Evolutionary conservation across 31 red algal genomes (phyloP).

Genomic region (Asparagopsis taxiformis): DNA sequence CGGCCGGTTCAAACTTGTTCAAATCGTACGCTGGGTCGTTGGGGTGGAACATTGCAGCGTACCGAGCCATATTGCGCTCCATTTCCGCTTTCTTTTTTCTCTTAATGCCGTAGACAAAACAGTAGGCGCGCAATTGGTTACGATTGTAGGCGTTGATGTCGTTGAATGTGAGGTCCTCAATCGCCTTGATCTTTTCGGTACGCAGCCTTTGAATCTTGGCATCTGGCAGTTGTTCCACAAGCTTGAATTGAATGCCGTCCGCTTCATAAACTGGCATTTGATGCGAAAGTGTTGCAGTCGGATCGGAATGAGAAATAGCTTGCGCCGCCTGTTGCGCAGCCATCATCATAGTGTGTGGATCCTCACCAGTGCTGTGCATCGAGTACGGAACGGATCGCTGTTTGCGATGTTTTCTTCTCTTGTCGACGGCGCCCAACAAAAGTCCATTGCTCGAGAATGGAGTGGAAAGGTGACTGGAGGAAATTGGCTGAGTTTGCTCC

Average conservation of each 20-base stretch:
- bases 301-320: slow-evolving; percentile 1
- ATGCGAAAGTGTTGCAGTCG: slow-evolving; percentile 16
- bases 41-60: slow-evolving; percentile 77
- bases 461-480: slow-evolving; percentile 16
- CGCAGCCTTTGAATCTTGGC: slow-evolving; percentile 65
- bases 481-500: neutral
- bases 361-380: slow-evolving; percentile 29
- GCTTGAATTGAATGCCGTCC: slow-evolving; percentile 80
- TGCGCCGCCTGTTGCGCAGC: slow-evolving; percentile 39
- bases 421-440: slow-evolving; percentile 54
- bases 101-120: slow-evolving; percentile 78
- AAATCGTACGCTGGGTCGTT: slow-evolving; percentile 75
- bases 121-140: slow-evolving; percentile 89
- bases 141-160: slow-evolving; percentile 87
- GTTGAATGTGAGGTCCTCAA: slow-evolving; percentile 78
- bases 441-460: slow-evolving; percentile 24
- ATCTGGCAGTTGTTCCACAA: slow-evolving; percentile 60
- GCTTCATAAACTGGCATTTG: slow-evolving; percentile 48
- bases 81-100: slow-evolving; percentile 88
- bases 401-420: slow-evolving; percentile 21
- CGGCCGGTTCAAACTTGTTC: slow-evolving; percentile 62
- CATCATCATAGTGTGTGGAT: slow-evolving; percentile 45
- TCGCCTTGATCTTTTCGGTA: slow-evolving; percentile 69
- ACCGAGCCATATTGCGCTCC: slow-evolving; percentile 79
- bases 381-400: neutral